A percentile compares a stretch with the other conserved stretches of the same genome.
Evolutionary conservation across 2,329 filamentous ascomycete genomes (phyloP).

Genomic region (Fusarium phyllophilum): DNA sequence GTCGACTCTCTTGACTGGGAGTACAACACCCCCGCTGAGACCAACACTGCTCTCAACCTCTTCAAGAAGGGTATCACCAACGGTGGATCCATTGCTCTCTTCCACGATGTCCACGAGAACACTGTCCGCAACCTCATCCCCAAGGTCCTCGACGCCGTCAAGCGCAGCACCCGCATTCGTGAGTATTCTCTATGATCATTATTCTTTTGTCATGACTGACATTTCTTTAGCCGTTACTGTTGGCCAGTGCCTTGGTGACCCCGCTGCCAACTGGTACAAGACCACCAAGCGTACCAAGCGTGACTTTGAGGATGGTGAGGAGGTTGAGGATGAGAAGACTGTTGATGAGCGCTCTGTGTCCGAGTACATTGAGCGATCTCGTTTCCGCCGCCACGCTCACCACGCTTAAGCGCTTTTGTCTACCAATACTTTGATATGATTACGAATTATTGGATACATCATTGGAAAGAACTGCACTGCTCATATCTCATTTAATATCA

Average conservation of each 20-base stretch:
- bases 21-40: constrained; percentile 43
- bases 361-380: constrained; percentile 23
- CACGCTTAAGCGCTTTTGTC: constrained; percentile 4
- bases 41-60: constrained; percentile 23
- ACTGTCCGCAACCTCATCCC: constrained; percentile 45
- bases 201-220: not conserved
- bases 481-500: constrained; percentile 10
- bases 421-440: constrained; percentile 8
- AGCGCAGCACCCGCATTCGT: constrained; percentile 25
- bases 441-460: constrained; percentile 9
- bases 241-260: constrained; percentile 39
- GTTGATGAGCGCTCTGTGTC: constrained; percentile 16
- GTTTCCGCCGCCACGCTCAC: constrained; percentile 15
- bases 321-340: constrained; percentile 7
- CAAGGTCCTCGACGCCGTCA: constrained; percentile 24
- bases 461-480: constrained; percentile 6
- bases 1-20: constrained; percentile 67
- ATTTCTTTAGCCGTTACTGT: constrained; percentile 45
- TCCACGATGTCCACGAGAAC: constrained; percentile 57
- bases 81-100: constrained; percentile 58
- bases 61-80: constrained; percentile 46
- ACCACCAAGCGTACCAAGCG: constrained; percentile 28
- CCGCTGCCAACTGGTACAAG: constrained; percentile 28
- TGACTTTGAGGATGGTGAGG: constrained; percentile 10
- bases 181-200: not conserved